Percentiles rank a stretch among this genome's conserved stretches.
phyloP scores from a whole-genome alignment of 805 yeast species.

The Suhomyces sp. region DNA sequence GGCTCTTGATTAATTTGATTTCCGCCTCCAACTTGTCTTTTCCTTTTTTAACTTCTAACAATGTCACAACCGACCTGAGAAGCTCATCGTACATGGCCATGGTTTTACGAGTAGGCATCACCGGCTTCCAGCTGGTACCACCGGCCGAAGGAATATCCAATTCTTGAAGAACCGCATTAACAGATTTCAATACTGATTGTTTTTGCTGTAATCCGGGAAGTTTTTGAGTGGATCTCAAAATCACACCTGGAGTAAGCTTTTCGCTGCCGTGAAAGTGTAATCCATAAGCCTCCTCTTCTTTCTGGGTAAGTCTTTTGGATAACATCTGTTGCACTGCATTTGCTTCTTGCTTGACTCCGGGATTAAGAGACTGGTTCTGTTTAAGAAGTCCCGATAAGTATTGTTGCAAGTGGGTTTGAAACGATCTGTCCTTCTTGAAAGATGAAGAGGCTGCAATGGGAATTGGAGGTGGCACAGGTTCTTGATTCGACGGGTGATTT shows the following conservation, averaged over 20 bases:
- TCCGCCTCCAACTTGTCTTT: conserved; percentile 87
- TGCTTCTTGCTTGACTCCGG: conserved; percentile 32
- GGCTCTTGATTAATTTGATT: conserved; percentile 42
- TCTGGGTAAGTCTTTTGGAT: conserved; percentile 57
- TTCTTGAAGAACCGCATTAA: conserved; percentile 68
- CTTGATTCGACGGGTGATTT: conserved; percentile 13
- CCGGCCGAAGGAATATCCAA: conserved; percentile 65
- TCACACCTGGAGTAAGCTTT: conserved; percentile 75
- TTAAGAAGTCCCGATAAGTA: conserved; percentile 36
- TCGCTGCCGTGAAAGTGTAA: conserved; percentile 70
- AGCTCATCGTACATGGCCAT: conserved; percentile 75
- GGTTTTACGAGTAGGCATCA: conserved; percentile 80
- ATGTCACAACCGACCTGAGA: conserved; percentile 61
- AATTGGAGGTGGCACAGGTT: conserved; percentile 58
- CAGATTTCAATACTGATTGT: conserved; percentile 74
- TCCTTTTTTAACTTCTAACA: conserved; percentile 82
- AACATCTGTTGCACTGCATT: conserved; percentile 43
- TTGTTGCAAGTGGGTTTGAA: conserved; percentile 47
- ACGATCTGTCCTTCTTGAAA: conserved; percentile 36
- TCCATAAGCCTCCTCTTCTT: conserved; percentile 85
- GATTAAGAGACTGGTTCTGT: conserved; percentile 27
- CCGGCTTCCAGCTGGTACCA: conserved; percentile 61
- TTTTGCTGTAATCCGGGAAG: conserved; percentile 50
- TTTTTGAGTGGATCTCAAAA: conserved; percentile 63
- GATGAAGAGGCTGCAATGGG: conserved; percentile 57